Evolutionary conservation across 106 monocot species (phyloP), one percentile per base, ranked within the genome.

Genomic region (Narthecium ossifragum): DNA sequence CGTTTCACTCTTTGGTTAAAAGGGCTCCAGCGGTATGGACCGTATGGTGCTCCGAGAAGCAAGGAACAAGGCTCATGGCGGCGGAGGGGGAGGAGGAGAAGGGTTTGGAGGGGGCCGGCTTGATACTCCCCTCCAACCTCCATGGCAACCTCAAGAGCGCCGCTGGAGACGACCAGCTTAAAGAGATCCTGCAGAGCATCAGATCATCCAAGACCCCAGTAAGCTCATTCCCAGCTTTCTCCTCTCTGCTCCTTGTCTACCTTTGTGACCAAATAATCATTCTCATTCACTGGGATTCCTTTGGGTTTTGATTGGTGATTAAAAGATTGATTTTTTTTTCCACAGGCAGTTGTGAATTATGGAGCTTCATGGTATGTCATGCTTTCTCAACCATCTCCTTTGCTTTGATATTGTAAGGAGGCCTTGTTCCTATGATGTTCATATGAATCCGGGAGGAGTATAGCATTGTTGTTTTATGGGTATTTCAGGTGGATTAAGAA

Each of bases 301-400:
- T 49, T 31, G 6, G 15, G 15, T 25, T 43, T 5, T 8, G 0
- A 26, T 18, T 26, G 39, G 46, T 10, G 24, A n/a, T 14, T 37
- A 7, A 18, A 9, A 34, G 5, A 13, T 37, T 47, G 38, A 14
- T 46, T 37, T 13, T 52, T 36, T 37, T 30, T 25, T 63, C 63
- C 68, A 37, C 68, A 75, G 75, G 32, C 75, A 26, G 69, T 69
- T 12, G 62, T 75, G 50, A 75, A 75, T 45, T 75, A 69, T 59
- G 75, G 75, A 8, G 75, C 75, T 57, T 63, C 75, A 36, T 75
- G 75, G 75, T 75, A 69, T 31, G 69, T 29, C 10, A 43, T 17
- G 18, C 17, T 43, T 43, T n/a, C n/a, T n/a, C n/a, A n/a, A n/a
- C n/a, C n/a, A n/a, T n/a, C n/a, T n/a, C n/a, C n/a, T n/a, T n/a